Evolutionary conservation across 768 basidiomycete species (phyloP).

Genomic region (Tulasnella sp.): DNA sequence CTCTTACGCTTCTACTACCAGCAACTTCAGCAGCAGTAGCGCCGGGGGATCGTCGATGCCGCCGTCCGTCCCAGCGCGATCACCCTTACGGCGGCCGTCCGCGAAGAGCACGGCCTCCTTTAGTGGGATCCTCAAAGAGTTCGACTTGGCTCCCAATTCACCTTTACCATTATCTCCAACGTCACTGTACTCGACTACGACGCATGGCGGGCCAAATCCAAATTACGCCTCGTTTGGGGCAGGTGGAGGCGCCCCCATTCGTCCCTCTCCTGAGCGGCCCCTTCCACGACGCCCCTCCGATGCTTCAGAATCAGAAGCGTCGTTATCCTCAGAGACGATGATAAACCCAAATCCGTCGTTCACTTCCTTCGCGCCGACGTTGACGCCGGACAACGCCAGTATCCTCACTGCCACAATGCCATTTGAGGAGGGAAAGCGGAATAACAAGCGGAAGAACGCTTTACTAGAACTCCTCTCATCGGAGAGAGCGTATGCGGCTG

Average conservation of each 20-base stretch:
- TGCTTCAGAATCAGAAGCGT: neutral
- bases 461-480: constrained; percentile 72
- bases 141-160: constrained; percentile 22
- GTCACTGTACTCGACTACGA: neutral
- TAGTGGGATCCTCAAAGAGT: constrained; percentile 25
- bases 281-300: constrained; percentile 6
- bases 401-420: neutral
- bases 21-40: constrained; percentile 19
- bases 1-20: constrained; percentile 24
- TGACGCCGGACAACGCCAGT: constrained; percentile 9
- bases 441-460: constrained; percentile 72
- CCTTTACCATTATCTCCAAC: constrained; percentile 11
- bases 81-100: constrained; percentile 20
- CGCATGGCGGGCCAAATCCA: constrained; percentile 20
- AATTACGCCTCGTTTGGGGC: neutral
- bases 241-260: neutral
- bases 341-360: constrained; percentile 26
- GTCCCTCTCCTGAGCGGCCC: constrained; percentile 13
- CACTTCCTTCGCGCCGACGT: constrained; percentile 28
- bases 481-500: constrained; percentile 78
- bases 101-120: constrained; percentile 27
- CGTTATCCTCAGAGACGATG: neutral
- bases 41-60: constrained; percentile 10
- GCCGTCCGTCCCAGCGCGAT: constrained; percentile 14
- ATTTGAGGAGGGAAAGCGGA: neutral